These are phyloP conservation scores for Trichoderma brevicompactum DNA, from an alignment of 2,329 filamentous ascomycete species.

Conservation along the genomic window DNA sequence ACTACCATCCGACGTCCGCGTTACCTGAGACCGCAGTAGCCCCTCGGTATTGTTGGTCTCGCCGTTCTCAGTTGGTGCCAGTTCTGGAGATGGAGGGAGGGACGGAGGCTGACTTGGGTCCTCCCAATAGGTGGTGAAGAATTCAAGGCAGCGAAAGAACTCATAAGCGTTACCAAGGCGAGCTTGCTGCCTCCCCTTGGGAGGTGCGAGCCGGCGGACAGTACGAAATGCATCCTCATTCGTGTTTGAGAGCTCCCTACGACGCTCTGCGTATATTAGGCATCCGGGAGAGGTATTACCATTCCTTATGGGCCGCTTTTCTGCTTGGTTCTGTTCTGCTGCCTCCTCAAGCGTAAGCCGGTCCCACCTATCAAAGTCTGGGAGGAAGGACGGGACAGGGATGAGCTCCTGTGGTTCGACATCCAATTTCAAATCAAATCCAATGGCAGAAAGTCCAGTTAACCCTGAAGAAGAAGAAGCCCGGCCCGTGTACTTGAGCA, in stretches of 20 bases:
- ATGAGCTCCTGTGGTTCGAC: conserved; percentile 55
- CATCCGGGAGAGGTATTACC: conserved; percentile 61
- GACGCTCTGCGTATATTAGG: conserved; percentile 62
- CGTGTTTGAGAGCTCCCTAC: conserved; percentile 57
- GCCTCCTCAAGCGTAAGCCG: conserved; percentile 54
- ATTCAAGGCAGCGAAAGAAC: conserved; percentile 66
- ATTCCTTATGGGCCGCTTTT: conserved; percentile 55
- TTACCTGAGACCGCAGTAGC: conserved; percentile 4
- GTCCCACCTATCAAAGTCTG: conserved; percentile 59
- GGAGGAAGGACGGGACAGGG: conserved; percentile 58
- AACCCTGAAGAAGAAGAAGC: conserved; percentile 46
- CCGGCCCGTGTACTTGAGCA: conserved; percentile 60
- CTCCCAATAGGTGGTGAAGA: conserved; percentile 64
- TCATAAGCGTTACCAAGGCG: conserved; percentile 68
- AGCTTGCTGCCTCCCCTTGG: conserved; percentile 56
- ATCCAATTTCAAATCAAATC: conserved; percentile 59
- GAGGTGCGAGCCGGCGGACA: conserved; percentile 60
- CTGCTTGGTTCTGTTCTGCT: conserved; percentile 52
- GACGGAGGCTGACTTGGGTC: conserved; percentile 54
- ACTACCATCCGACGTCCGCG: conserved; percentile 55
- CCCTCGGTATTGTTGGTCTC: background rate
- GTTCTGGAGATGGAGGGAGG: conserved; percentile 43
- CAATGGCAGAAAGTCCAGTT: conserved; percentile 60
- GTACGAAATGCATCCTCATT: conserved; percentile 66
- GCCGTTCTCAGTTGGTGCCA: conserved; percentile 34